phyloP scores from a whole-genome alignment of 2,329 filamentous ascomycete species.

The Aspergillus calidoustus region DNA sequence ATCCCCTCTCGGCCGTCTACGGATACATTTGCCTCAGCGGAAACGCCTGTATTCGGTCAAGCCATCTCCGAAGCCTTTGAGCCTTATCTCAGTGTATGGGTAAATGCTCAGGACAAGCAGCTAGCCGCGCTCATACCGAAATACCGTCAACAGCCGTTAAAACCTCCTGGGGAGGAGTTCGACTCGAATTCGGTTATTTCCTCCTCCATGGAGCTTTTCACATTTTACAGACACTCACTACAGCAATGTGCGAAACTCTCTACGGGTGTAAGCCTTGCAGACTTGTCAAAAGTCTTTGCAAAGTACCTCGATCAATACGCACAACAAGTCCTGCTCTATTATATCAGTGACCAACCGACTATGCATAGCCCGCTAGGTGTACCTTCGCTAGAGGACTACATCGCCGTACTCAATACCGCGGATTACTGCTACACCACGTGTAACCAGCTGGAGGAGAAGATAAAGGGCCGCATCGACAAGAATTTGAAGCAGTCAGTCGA shows the following conservation, averaged over 20 bases:
- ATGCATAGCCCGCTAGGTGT: conserved; percentile 57
- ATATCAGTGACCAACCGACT: conserved; percentile 64
- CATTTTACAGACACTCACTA: conserved; percentile 91
- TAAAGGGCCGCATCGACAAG: conserved; percentile 85
- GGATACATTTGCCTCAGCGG: conserved; percentile 84
- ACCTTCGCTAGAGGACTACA: conserved; percentile 70
- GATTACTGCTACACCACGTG: conserved; percentile 97
- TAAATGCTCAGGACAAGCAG: conserved; percentile 92
- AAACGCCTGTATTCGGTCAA: conserved; percentile 78
- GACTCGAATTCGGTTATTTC: conserved; percentile 85
- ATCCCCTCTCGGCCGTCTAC: conserved; percentile 74
- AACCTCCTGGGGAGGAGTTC: conserved; percentile 88
- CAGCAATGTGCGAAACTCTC: conserved; percentile 96
- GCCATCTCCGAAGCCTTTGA: conserved; percentile 96
- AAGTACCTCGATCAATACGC: conserved; percentile 96
- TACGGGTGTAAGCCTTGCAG: conserved; percentile 82
- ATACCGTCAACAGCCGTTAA: conserved; percentile 81
- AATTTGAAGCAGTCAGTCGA: conserved; percentile 78
- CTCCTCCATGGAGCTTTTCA: conserved; percentile 95
- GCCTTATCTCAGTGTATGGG: conserved; percentile 95
- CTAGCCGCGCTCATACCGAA: conserved; percentile 82
- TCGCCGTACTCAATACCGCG: conserved; percentile 91
- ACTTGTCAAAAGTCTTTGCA: conserved; percentile 81
- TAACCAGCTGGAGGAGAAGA: conserved; percentile 90
- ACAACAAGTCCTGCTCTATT: conserved; percentile 83